Percentiles rank a stretch among this genome's conserved stretches.
Conservation (phyloP, 352 stramenopile genomes). For the Globisporangium iwayamae region DNA sequence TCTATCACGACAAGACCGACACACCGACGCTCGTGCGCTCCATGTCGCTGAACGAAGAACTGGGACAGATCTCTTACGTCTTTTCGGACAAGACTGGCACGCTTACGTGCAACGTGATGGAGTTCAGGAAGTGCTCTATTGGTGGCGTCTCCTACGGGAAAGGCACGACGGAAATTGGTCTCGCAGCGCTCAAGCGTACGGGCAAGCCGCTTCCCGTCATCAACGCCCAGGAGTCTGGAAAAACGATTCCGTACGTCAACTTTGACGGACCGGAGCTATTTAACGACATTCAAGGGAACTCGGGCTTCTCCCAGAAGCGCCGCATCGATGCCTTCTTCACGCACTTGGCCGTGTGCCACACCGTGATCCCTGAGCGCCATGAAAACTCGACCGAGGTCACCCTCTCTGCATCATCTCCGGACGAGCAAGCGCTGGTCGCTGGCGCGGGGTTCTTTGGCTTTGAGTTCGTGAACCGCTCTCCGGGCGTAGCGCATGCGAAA, state of each 20-base stretch:
- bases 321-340: conserved; percentile 78
- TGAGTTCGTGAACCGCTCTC: conserved; percentile 63
- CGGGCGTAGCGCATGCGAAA: conserved; percentile 45
- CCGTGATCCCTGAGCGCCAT: conserved; percentile 95
- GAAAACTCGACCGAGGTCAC: conserved; percentile 58
- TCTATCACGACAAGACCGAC: conserved; percentile 88
- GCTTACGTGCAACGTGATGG: conserved; percentile 99
- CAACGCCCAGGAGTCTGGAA: conserved; percentile 16
- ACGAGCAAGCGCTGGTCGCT: conserved; percentile 86
- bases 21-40: conserved; percentile 89
- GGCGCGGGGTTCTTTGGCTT: conserved; percentile 74
- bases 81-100: conserved; percentile 99
- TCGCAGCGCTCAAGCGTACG: conserved; percentile 56
- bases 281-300: conserved; percentile 58
- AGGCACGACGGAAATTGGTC: conserved; percentile 80
- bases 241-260: conserved; percentile 65
- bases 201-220: conserved; percentile 51
- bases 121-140: conserved; percentile 94
- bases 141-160: conserved; percentile 86
- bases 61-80: conserved; percentile 97
- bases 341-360: conserved; percentile 92
- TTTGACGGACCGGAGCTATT: conserved; percentile 71
- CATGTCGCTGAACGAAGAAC: conserved; percentile 93
- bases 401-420: conserved; percentile 72
- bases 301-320: conserved; percentile 41